Conservation (phyloP, 148 eudicot species). For the Camellia sinensis region DNA sequence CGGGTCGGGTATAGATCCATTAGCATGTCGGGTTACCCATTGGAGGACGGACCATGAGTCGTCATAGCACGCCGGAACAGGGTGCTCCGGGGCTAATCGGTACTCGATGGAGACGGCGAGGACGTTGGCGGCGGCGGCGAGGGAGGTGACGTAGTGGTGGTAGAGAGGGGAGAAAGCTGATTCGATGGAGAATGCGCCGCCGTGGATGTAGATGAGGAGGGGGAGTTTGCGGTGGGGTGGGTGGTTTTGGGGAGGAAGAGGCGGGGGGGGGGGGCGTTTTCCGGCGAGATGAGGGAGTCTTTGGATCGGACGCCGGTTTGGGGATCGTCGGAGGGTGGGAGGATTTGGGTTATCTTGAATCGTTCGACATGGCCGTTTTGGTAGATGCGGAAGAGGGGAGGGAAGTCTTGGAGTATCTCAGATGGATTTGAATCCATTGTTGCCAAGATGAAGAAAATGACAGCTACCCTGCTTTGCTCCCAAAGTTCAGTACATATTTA, state of each 20-base stretch:
- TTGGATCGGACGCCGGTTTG: conserved; percentile 22
- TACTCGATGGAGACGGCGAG: conserved; percentile 34
- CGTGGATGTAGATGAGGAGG: conserved; percentile 23
- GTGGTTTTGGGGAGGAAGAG: conserved; percentile 26
- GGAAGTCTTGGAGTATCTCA: conserved; percentile 23
- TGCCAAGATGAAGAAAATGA: too few relatives aligned
- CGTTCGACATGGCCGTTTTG: conserved; percentile 40
- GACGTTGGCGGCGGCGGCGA: conserved; percentile 12
- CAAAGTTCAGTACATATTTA: too few relatives aligned
- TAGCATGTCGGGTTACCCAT: conserved; percentile 27
- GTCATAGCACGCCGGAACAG: conserved; percentile 25
- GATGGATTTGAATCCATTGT: not conserved
- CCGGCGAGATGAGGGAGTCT: conserved; percentile 26
- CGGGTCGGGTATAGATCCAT: conserved; percentile 13
- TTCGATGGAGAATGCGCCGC: conserved; percentile 25
- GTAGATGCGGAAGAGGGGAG: conserved; percentile 36
- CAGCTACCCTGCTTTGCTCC: too few relatives aligned
- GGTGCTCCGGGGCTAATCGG: conserved; percentile 33
- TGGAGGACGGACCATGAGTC: conserved; percentile 26
- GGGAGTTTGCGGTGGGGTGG: conserved; percentile 11
- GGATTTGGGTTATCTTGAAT: conserved; percentile 18
- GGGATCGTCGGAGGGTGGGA: conserved; percentile 31
- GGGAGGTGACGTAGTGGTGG: conserved; percentile 8
- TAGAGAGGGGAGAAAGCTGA: conserved; percentile 22
- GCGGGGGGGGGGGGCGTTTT: conserved; percentile 11